Conservation (phyloP, 495 filamentous ascomycete species). For the Penicillium atrosanguineum region DNA sequence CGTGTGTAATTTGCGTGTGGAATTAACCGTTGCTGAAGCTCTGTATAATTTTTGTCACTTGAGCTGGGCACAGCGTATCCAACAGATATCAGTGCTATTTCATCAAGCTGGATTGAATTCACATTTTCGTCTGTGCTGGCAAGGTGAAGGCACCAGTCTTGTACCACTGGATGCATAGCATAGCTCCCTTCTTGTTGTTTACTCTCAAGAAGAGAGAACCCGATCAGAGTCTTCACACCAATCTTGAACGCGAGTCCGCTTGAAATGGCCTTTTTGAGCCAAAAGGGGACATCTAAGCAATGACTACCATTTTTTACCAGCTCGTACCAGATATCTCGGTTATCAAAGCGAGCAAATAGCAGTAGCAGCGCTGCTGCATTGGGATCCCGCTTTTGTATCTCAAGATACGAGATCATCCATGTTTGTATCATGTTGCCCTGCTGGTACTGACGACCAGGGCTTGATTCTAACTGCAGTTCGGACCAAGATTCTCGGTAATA, state of each 20-base stretch:
- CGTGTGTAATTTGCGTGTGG: conserved; percentile 31
- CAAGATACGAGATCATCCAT: conserved; percentile 44
- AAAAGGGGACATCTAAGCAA: conserved; percentile 19
- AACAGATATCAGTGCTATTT: conserved; percentile 26
- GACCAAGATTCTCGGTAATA: conserved; percentile 42
- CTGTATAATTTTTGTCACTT: conserved; percentile 23
- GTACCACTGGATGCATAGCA: conserved; percentile 32
- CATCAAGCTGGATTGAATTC: conserved; percentile 11
- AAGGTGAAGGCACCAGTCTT: conserved; percentile 34
- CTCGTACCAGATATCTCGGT: conserved; percentile 52
- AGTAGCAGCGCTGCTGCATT: conserved; percentile 38
- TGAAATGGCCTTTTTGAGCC: conserved; percentile 27
- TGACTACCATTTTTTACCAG: conserved; percentile 24
- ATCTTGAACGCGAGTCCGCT: conserved; percentile 29
- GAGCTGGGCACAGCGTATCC: conserved; percentile 21
- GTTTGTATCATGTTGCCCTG: conserved; percentile 42
- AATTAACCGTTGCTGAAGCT: conserved; percentile 34
- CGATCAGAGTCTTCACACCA: conserved; percentile 26
- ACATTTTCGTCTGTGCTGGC: conserved; percentile 5
- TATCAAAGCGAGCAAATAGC: conserved; percentile 47
- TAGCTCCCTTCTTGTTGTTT: conserved; percentile 31
- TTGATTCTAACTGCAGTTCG: conserved; percentile 29
- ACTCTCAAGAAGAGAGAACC: conserved; percentile 29
- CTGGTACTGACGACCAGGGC: conserved; percentile 28
- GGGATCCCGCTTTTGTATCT: conserved; percentile 33